Base-by-base conservation (phyloP, 306 rosid genomes). In the Coriaria nepalensis region DNA sequence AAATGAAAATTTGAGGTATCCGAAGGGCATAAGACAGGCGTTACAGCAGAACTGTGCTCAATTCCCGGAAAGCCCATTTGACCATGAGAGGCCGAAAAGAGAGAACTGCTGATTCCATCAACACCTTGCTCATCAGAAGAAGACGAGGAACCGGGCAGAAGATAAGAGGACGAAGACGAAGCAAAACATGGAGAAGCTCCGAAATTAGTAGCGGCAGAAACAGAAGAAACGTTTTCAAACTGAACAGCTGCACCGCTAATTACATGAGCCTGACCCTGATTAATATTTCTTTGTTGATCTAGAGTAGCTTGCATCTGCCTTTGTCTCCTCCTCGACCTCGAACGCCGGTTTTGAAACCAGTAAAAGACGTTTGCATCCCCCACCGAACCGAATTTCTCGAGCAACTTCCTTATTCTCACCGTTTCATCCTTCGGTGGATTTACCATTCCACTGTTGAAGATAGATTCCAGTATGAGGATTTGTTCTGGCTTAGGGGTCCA, bases 311-410 rank as follows among this genome's bases (percentile, higher is more conserved):
- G 82, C 54, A 81, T 34, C 85, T 85, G 98, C 7, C 98, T 81
- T 44, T 85, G 98, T 35, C 98, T 90, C 65, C 98, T 94, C 52
- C 95, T 88, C 9, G 97, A 81, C 65, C 97, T 61, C 1, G 97
- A 90, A 2, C 97, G 82, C 2, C 98, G 85, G 70, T 90, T 90
- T 54, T 90, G 98, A 57, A 90, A 90, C 98, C 95, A 90, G 78
- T 90, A 90, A 59, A 90, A 90, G 61, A 90, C 94, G 59, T 90
- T 90, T 14, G 95, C 95, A 10, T 90, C 95, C 0, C 87, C 95
- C 0, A 90, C 95, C 0, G 80, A 8, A 8, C 98, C 98, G 38
- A 90, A 90, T 64, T 75, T 90, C 76, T 90, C 87, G 0, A 90
- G 92, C 9, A 90, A 53, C 55, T 75, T 79, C 20, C 95, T 66